These are phyloP conservation scores for Plantago ovata DNA, from an alignment of 257 asterid genomes.

Conservation along the genomic window DNA sequence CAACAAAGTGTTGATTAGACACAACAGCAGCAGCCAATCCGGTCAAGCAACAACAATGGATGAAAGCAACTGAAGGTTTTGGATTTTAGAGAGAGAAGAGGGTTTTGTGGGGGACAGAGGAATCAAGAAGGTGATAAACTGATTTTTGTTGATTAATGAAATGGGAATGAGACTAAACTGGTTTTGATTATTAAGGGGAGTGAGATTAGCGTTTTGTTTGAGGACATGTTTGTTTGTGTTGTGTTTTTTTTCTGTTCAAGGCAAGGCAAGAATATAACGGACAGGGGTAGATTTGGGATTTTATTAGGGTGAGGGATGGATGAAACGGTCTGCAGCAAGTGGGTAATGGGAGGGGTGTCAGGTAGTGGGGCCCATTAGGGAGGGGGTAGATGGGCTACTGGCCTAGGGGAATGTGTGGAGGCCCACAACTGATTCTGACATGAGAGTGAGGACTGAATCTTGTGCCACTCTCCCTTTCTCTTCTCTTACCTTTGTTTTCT, in stretches of 20 bases:
- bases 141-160: no score
- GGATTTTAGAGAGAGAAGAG: constrained; percentile 16
- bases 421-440: constrained; percentile 18
- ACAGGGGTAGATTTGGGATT: constrained; percentile 28
- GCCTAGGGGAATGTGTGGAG: constrained; percentile 17
- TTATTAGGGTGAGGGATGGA: not conserved
- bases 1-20: no score
- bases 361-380: constrained; percentile 14
- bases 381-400: constrained; percentile 14
- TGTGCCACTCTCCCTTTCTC: no score
- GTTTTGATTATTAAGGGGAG: no score
- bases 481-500: no score
- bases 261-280: constrained; percentile 43
- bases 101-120: constrained; percentile 3
- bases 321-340: constrained; percentile 26
- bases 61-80: not conserved
- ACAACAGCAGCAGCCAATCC: no score
- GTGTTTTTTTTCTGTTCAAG: constrained; percentile 7
- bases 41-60: no score
- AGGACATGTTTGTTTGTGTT: no score
- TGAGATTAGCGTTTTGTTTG: no score
- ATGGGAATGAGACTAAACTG: no score
- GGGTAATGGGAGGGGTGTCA: constrained; percentile 25
- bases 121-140: not conserved
- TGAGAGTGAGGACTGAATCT: not conserved